Conservation (phyloP, 148 eudicot genomes). For the Chenopodium formosanum region DNA sequence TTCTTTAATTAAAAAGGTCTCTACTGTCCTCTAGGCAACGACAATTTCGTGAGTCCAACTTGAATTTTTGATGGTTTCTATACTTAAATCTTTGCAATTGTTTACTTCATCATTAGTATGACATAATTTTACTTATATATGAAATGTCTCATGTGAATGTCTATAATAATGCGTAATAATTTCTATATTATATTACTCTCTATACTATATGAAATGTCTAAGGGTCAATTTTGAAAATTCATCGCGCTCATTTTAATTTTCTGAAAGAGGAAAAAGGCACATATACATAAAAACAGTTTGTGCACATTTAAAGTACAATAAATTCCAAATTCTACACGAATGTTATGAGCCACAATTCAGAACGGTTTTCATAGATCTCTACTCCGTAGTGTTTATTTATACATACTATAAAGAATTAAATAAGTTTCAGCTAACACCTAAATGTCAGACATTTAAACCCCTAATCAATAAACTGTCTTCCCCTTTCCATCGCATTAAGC, state of each 20-base stretch:
- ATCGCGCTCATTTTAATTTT: too few species aligned
- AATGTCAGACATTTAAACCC: not conserved
- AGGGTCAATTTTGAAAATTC: too few species aligned
- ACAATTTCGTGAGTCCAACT: not conserved
- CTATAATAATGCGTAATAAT: too few species aligned
- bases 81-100: not conserved
- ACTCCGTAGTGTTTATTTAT: not conserved
- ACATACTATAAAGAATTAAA: not conserved
- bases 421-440: not conserved
- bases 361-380: not conserved
- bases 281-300: not conserved
- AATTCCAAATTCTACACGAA: not conserved
- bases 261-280: not conserved
- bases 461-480: not conserved
- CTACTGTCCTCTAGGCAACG: not conserved
- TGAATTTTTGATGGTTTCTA: not conserved
- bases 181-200: too few species aligned
- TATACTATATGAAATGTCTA: too few species aligned
- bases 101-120: not conserved
- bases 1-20: not conserved
- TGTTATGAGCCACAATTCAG: not conserved
- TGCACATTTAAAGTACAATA: not conserved
- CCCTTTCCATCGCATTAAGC: not conserved
- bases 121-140: too few species aligned
- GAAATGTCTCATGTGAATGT: too few species aligned